Evolutionary conservation across 805 yeast species (phyloP).

Genomic region (Myxozyma geophila): DNA sequence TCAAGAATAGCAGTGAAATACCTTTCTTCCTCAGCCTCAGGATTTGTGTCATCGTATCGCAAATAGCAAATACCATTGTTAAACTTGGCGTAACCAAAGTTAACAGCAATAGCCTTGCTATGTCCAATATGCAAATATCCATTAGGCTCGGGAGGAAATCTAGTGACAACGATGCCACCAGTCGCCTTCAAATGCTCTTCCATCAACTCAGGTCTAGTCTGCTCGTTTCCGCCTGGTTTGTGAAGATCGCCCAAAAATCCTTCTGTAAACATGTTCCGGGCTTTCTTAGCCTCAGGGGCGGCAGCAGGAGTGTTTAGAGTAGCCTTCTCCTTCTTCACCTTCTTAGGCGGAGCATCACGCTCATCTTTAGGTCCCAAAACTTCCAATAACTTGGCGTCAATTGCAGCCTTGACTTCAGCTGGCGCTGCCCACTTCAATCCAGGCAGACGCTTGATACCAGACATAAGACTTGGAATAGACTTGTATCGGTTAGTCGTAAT

Average conservation of each 20-base stretch:
- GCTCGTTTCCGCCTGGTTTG: constrained; percentile 94
- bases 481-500: constrained; percentile 78
- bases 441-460: constrained; percentile 73
- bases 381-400: constrained; percentile 74
- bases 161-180: constrained; percentile 81
- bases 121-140: constrained; percentile 98
- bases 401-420: constrained; percentile 78
- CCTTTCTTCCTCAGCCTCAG: constrained; percentile 96
- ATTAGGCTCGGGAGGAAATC: constrained; percentile 99
- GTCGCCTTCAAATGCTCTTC: constrained; percentile 77
- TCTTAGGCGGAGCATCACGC: constrained; percentile 80
- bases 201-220: constrained; percentile 83
- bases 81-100: constrained; percentile 93
- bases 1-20: constrained; percentile 82
- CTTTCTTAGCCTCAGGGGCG: constrained; percentile 51
- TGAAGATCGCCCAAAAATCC: constrained; percentile 96
- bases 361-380: constrained; percentile 95
- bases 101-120: constrained; percentile 95
- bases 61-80: constrained; percentile 87
- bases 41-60: constrained; percentile 96
- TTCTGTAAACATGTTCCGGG: constrained; percentile 73
- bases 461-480: constrained; percentile 74
- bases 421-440: constrained; percentile 93
- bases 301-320: constrained; percentile 32
- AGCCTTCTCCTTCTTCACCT: constrained; percentile 48